phyloP scores from a whole-genome alignment of 2,329 filamentous ascomycete genomes.

The Aspergillus flavus region DNA sequence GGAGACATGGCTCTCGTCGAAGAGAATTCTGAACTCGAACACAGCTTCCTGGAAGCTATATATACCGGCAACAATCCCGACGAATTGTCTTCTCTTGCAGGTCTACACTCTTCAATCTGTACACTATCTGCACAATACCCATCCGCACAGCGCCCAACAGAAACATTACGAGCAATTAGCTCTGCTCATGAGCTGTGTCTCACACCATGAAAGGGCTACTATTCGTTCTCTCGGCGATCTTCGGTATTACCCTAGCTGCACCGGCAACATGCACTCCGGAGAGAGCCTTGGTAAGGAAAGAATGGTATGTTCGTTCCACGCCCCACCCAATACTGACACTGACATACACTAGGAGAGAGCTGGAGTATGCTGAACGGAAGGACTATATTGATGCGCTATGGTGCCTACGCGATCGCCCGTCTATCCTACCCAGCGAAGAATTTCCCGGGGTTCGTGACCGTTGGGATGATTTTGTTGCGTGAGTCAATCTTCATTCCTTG shows the following conservation, averaged over 20 bases:
- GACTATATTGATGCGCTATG: constrained; percentile 16
- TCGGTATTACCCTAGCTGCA: not conserved
- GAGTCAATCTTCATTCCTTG: not conserved
- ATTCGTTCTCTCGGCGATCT: not conserved
- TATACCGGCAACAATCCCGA: not conserved
- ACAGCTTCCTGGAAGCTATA: not conserved
- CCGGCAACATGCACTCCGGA: not conserved
- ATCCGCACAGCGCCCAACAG: not conserved
- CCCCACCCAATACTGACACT: no score
- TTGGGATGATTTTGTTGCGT: constrained; percentile 19
- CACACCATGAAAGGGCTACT: not conserved
- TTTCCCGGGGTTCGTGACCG: constrained; percentile 16
- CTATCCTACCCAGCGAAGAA: constrained; percentile 8
- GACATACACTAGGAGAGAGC: not conserved
- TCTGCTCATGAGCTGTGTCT: not conserved
- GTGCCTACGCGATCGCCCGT: constrained; percentile 12
- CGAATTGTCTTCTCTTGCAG: not conserved
- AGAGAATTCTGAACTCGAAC: not conserved
- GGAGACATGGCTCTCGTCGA: not conserved
- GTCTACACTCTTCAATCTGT: not conserved
- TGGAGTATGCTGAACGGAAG: not conserved
- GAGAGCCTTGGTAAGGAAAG: not conserved
- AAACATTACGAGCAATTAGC: not conserved
- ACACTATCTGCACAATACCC: not conserved
- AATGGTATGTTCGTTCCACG: not conserved